Evolutionary conservation across 768 basidiomycete genomes (phyloP).

Genomic region (Favolaschia claudopus): DNA sequence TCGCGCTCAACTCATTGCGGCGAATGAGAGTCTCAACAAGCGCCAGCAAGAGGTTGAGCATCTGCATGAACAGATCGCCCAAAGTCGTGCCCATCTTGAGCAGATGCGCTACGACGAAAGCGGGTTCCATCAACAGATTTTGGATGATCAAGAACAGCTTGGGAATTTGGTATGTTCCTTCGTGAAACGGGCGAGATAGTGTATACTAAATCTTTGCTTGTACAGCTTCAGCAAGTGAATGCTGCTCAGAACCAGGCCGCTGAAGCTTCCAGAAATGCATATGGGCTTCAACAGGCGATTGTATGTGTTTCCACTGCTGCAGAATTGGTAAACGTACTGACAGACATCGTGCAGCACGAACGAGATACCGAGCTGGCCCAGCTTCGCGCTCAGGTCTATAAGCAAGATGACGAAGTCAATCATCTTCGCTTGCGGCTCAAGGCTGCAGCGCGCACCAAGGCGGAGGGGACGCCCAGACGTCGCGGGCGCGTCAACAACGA

Average conservation of each 20-base stretch:
- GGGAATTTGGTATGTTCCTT: not conserved
- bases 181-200: not conserved
- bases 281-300: not conserved
- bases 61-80: not conserved
- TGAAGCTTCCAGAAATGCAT: not conserved
- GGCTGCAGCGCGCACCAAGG: not conserved
- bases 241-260: not conserved
- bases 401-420: not conserved
- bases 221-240: not conserved
- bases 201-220: not conserved
- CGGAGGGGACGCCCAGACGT: not conserved
- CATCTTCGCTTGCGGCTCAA: not conserved
- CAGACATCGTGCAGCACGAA: not conserved
- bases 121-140: not conserved
- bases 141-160: not conserved
- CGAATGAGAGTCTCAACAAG: not conserved
- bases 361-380: not conserved
- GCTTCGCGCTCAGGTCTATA: not conserved
- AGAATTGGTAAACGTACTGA: not conserved
- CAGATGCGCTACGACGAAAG: not conserved
- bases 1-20: not conserved
- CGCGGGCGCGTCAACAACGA: not conserved
- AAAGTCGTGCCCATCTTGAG: not conserved
- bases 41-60: not conserved
- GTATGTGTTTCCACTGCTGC: not conserved